These are phyloP conservation scores for Neurospora pannonica DNA, from an alignment of 495 filamentous ascomycete genomes.

Conservation along the genomic window DNA sequence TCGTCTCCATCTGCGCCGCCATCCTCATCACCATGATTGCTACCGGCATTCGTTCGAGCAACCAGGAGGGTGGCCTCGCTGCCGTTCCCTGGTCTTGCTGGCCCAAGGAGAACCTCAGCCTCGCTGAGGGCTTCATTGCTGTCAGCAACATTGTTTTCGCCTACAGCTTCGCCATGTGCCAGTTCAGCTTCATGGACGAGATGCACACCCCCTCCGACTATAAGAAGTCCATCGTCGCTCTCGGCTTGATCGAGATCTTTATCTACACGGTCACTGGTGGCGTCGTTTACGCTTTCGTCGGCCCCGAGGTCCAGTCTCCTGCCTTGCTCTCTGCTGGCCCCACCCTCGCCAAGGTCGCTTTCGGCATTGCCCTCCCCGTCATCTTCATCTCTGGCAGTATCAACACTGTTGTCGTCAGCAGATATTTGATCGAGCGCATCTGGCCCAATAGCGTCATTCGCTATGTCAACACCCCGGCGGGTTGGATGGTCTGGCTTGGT, in stretches of 20 bases:
- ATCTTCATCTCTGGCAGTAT: constrained; percentile 62
- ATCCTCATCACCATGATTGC: constrained; percentile 63
- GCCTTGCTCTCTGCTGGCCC: constrained; percentile 56
- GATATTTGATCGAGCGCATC: constrained; percentile 58
- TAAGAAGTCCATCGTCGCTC: constrained; percentile 54
- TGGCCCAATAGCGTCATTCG: constrained; percentile 45
- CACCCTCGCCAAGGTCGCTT: constrained; percentile 60
- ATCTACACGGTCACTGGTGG: constrained; percentile 60
- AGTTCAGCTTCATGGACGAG: constrained; percentile 70
- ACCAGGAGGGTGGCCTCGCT: constrained; percentile 20
- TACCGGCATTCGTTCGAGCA: constrained; percentile 43
- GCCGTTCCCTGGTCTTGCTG: constrained; percentile 33
- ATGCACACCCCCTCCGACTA: constrained; percentile 61
- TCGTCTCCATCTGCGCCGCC: constrained; percentile 53
- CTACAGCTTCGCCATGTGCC: constrained; percentile 59
- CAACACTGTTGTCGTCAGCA: constrained; percentile 47
- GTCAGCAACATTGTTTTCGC: constrained; percentile 71
- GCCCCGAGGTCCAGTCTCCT: constrained; percentile 56
- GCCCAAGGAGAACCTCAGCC: constrained; percentile 28
- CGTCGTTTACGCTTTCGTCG: constrained; percentile 66
- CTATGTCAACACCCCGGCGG: constrained; percentile 51
- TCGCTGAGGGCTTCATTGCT: constrained; percentile 48
- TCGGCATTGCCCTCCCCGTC: constrained; percentile 71
- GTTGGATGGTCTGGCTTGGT: constrained; percentile 49
- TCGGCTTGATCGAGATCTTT: constrained; percentile 54